These are phyloP conservation scores for Actinomortierella ambigua DNA, from an alignment of 371 early-diverging fungal genomes.

Conservation along the genomic window DNA sequence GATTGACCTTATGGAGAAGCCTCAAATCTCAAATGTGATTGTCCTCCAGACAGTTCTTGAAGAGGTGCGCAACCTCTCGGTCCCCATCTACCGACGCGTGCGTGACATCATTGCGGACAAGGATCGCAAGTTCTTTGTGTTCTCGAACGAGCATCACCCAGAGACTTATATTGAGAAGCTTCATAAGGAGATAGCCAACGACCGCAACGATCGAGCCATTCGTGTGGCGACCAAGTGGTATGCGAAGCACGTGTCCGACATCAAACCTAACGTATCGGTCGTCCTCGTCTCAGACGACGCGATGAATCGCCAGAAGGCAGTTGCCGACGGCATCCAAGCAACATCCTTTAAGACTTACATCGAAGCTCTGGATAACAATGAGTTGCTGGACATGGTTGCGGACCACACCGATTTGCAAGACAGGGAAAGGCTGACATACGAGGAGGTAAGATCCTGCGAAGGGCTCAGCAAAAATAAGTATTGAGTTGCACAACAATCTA, in stretches of 20 bases:
- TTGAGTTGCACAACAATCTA: no score
- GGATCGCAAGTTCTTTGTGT: conserved; percentile 81
- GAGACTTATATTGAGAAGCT: conserved; percentile 85
- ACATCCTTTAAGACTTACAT: conserved; percentile 65
- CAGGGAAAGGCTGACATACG: conserved; percentile 56
- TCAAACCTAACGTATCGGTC: conserved; percentile 49
- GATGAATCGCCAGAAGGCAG: conserved; percentile 80
- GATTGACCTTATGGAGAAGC: conserved; percentile 94
- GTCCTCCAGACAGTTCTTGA: conserved; percentile 93
- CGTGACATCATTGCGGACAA: conserved; percentile 72
- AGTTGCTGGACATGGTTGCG: conserved; percentile 90
- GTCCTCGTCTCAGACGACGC: conserved; percentile 90
- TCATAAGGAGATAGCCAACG: conserved; percentile 88
- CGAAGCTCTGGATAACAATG: conserved; percentile 63
- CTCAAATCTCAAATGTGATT: conserved; percentile 86
- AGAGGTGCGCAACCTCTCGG: conserved; percentile 83
- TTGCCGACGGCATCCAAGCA: conserved; percentile 63
- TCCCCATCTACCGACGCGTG: conserved; percentile 81
- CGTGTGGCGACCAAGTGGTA: conserved; percentile 89
- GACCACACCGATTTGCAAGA: conserved; percentile 49
- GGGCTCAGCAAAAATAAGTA: not conserved
- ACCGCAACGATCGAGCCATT: conserved; percentile 94
- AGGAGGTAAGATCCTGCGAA: conserved; percentile 51
- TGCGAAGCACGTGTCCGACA: conserved; percentile 63
- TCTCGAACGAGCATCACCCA: conserved; percentile 93